Evolutionary conservation across 768 basidiomycete species (phyloP), one percentile per base, ranked within the genome.

Genomic region (Astraeus odoratus): DNA sequence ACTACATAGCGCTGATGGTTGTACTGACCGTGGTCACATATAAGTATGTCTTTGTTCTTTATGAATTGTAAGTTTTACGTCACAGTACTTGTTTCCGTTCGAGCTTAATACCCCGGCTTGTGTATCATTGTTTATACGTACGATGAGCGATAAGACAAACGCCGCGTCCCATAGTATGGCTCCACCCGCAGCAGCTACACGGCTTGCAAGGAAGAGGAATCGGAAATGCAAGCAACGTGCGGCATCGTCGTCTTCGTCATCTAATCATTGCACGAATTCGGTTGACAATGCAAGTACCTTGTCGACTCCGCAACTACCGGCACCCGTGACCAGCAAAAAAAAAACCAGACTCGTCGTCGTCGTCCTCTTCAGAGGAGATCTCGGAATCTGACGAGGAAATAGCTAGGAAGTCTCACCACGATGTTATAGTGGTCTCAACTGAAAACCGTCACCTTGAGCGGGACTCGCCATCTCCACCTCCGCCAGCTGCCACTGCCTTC

Each of bases 211-310:
- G n/a, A n/a, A n/a, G n/a, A n/a, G n/a, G n/a, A n/a, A n/a, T n/a
- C n/a, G 77, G 49, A 79, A 80, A 55, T 66, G 77, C 15, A 78
- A 78, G 51, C 68, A 76, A 68, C 70, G 75, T 41, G 65, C 72
- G 8, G 65, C 57, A 0, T 74, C 70, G 0, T 64, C 70, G 8
- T n/a, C n/a, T n/a, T n/a, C n/a, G n/a, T 57, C 63, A 10, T 52
- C 57, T 12, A 49, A 51, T 13, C 37, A 36, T 12, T 58, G 54
- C 8, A 7, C 23, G 16, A 29, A 26, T 16, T 26, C 46, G 15
- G 20, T 5, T 20, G 41, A 39, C 16, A 47, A 43, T 15, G 35
- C 36, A 6, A 27, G 40, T 3, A 25, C 42, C 18, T 38, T 48
- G 10, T 36, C 40, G 31, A 38, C 46, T 27, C 22, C 42, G 39